These are phyloP conservation scores for Trichoderma atroviride DNA, from an alignment of 2,329 filamentous ascomycete species.

Conservation along the genomic window DNA sequence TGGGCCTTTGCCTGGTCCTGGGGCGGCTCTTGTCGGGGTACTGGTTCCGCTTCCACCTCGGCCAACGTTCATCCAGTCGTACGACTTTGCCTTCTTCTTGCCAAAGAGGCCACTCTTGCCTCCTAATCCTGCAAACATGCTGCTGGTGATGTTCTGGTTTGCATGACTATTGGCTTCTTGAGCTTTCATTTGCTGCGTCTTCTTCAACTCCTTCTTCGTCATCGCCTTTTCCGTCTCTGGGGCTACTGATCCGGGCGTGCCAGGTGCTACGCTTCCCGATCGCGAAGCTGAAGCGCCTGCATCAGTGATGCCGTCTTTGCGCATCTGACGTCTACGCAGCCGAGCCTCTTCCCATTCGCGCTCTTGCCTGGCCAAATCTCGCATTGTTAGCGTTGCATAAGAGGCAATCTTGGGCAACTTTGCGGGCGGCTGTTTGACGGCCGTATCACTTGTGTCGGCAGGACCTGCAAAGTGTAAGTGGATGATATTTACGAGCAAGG, in stretches of 20 bases:
- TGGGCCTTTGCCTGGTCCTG: conserved; percentile 40
- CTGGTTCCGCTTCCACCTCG: conserved; percentile 55
- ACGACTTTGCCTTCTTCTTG: conserved; percentile 68
- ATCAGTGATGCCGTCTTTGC: conserved; percentile 59
- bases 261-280: conserved; percentile 59
- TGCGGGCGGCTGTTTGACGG: conserved; percentile 46
- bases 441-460: conserved; percentile 40
- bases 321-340: conserved; percentile 66
- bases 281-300: conserved; percentile 53
- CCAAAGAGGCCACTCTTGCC: conserved; percentile 59
- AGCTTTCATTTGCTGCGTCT: conserved; percentile 73
- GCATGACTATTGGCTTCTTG: conserved; percentile 78
- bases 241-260: conserved; percentile 64
- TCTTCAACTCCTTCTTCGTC: conserved; percentile 84
- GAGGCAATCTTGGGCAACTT: conserved; percentile 55
- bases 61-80: conserved; percentile 70
- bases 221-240: conserved; percentile 69
- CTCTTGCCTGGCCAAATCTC: conserved; percentile 66
- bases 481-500: background rate
- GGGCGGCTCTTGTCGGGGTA: conserved; percentile 49
- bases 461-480: conserved; percentile 39
- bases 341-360: conserved; percentile 73
- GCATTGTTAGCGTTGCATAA: conserved; percentile 56
- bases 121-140: conserved; percentile 69
- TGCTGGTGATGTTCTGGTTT: conserved; percentile 81